Evolutionary conservation across 768 basidiomycete species (phyloP).

Genomic region (Mycena sanguinolenta): DNA sequence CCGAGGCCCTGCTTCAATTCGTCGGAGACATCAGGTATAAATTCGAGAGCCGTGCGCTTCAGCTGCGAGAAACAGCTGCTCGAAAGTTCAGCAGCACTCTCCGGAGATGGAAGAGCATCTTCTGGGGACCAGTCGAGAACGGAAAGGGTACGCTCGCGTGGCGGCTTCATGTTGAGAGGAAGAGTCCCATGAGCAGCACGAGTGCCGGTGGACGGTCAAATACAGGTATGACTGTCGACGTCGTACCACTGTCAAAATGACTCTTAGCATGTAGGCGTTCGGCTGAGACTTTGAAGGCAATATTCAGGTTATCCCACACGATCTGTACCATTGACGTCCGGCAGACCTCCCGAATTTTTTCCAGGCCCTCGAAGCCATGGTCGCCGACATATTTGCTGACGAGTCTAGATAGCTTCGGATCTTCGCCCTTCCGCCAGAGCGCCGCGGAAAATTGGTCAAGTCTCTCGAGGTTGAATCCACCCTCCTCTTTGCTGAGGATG

Average conservation of each 20-base stretch:
- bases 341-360: conserved; percentile 2
- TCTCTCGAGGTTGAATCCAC: too few species aligned
- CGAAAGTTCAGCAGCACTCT: conserved; percentile 8
- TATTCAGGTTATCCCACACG: conserved; percentile 45
- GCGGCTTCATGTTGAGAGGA: conserved; percentile 13
- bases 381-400: conserved; percentile 6
- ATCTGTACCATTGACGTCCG: conserved; percentile 27
- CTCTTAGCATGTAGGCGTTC: not conserved
- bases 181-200: conserved; percentile 28
- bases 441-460: too few species aligned
- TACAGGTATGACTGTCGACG: conserved; percentile 29
- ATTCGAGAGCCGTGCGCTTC: conserved; percentile 18
- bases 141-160: conserved; percentile 12
- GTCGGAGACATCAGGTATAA: conserved; percentile 13
- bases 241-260: not conserved
- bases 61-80: conserved; percentile 14
- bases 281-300: not conserved
- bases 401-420: too few species aligned
- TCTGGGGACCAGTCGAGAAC: conserved; percentile 13
- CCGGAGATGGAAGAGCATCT: conserved; percentile 5
- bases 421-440: too few species aligned
- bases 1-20: conserved; percentile 20
- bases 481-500: too few species aligned
- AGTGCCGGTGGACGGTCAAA: conserved; percentile 25
- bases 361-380: conserved; percentile 4